Base-by-base conservation (phyloP, 352 stramenopile genomes). In the Bremia lactucae region DNA sequence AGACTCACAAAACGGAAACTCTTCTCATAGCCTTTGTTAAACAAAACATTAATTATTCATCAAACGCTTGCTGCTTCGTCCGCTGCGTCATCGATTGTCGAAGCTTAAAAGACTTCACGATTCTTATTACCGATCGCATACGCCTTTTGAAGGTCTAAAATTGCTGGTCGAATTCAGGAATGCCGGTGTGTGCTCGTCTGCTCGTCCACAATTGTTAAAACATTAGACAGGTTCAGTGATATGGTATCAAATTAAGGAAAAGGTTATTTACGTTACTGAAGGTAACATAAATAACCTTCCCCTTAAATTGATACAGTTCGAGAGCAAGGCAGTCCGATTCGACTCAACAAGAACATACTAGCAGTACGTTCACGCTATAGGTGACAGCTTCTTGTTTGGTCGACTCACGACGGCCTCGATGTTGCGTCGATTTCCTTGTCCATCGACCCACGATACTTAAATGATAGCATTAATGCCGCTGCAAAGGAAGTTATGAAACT, bases 371-470 rank as follows among this genome's bases (percentile, higher is more conserved):
- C 64, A 41, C 1, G 57, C 55, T 29, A 88, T 78, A 0, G 71
- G 69, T 20, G 63, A 46, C 46, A 94, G 81, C 22, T 97, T 86
- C 58, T 87, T 84, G 55, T 93, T 94, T 15, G 85, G 81, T n/a
- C 78, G 76, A 22, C 90, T 81, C 9, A 97, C 86, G 36, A 97
- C 96, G 11, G 83, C 79, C 63, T 97, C 88, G 50, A 97, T 97
- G 61, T 97, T 97, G 45, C 78, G 83, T 52, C 85, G 85, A 52
- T 93, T 38, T 94, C 75, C 41, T 88, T 91, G 65, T 93, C 81
- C 46, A 92, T 92, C 10, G 65, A 70, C 41, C 70, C 83, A 39
- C 86, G 80, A 55, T 96, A 80, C 55, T 96, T 87, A 9, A 83
- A 82, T 19, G 55, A 57, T 11, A 72, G 68, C 85, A 97, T 95